Evolutionary conservation across 2,329 filamentous ascomycete species (phyloP).

Genomic region (Aspergillus clavatus): DNA sequence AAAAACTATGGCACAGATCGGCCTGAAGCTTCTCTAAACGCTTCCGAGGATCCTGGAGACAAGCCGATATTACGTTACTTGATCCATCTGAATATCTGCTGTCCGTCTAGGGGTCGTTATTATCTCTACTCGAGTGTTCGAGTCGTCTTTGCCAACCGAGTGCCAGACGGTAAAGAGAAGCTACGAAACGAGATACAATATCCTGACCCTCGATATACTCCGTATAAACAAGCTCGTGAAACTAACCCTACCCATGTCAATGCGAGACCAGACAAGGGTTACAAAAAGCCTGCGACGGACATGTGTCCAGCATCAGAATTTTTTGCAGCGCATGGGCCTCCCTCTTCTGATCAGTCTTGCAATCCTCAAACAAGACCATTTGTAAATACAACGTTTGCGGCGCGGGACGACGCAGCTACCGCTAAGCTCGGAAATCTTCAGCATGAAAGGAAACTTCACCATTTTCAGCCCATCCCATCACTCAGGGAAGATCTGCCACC

Average conservation of each 20-base stretch:
- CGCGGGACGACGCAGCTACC: not conserved
- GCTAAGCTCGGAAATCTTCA: not conserved
- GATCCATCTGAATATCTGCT: constrained; percentile 89
- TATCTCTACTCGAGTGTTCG: constrained; percentile 89
- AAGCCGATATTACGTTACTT: constrained; percentile 81
- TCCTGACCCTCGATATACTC: constrained; percentile 79
- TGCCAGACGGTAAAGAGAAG: constrained; percentile 91
- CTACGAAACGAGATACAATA: constrained; percentile 83
- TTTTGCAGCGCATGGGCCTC: constrained; percentile 1
- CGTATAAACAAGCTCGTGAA: constrained; percentile 66
- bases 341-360: constrained; percentile 11
- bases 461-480: constrained; percentile 16
- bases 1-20: constrained; percentile 48
- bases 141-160: constrained; percentile 93
- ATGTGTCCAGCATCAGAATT: constrained; percentile 19
- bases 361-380: not conserved
- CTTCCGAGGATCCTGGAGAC: constrained; percentile 34
- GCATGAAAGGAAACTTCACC: constrained; percentile 9
- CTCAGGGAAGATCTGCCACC: constrained; percentile 18
- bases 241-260: constrained; percentile 38
- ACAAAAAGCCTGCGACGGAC: constrained; percentile 55
- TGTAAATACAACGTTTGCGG: not conserved
- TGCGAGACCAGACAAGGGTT: constrained; percentile 55
- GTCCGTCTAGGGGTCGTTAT: constrained; percentile 72
- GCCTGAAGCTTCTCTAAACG: constrained; percentile 49